A percentile compares a stretch with the other conserved stretches of the same genome.
phyloP scores from a whole-genome alignment of 352 stramenopile genomes.

The Globisporangium heterothallicum region DNA sequence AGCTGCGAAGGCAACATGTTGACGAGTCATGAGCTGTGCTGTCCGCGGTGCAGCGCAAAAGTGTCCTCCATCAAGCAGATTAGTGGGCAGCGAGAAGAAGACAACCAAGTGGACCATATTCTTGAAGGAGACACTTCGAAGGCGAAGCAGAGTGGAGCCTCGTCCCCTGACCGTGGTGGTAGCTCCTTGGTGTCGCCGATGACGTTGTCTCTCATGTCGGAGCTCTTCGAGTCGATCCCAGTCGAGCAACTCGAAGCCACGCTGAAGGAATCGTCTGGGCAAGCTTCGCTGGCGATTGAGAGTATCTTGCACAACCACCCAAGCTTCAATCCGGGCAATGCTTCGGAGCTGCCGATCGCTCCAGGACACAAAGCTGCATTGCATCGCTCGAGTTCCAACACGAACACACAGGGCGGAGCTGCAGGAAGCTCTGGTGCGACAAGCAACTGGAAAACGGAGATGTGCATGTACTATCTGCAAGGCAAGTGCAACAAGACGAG shows the following conservation, averaged over 20 bases:
- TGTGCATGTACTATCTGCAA: conserved; percentile 88
- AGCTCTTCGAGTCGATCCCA: conserved; percentile 68
- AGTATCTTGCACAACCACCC: conserved; percentile 58
- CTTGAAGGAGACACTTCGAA: conserved; percentile 21
- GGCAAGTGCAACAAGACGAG: conserved; percentile 87
- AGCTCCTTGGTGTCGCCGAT: conserved; percentile 33
- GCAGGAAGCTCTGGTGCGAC: conserved; percentile 19
- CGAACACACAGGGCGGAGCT: conserved; percentile 4
- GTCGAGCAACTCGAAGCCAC: conserved; percentile 55
- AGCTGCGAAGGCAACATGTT: conserved; percentile 8
- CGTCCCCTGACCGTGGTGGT: conserved; percentile 5
- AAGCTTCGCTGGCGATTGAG: conserved; percentile 60
- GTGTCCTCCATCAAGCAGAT: conserved; percentile 10
- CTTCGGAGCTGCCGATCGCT: not conserved
- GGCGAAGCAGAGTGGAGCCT: conserved; percentile 27
- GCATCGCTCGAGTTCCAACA: conserved; percentile 21
- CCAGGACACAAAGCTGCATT: conserved; percentile 14
- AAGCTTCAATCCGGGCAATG: conserved; percentile 54
- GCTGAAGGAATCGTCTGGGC: conserved; percentile 37
- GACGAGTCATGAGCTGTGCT: not conserved
- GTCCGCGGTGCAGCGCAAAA: conserved; percentile 10
- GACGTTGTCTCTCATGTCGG: conserved; percentile 56
- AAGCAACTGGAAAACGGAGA: conserved; percentile 86
- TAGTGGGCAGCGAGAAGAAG: conserved; percentile 2
- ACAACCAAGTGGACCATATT: conserved; percentile 24